Conservation (phyloP, 2,329 filamentous ascomycete species). For the Lachnellula occidentalis region DNA sequence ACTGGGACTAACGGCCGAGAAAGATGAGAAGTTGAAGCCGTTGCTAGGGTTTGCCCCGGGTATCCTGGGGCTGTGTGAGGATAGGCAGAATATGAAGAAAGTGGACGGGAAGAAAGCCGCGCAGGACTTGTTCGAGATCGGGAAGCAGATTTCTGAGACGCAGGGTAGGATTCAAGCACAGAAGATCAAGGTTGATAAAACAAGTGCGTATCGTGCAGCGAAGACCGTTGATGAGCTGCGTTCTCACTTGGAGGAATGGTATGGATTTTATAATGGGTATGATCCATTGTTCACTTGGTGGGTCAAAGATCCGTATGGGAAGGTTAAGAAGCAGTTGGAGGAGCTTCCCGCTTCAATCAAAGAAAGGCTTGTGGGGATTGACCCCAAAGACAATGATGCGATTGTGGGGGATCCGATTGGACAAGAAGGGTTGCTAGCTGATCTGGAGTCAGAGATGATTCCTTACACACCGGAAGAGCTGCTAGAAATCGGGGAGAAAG, state of each 20-base stretch:
- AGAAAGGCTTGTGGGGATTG: slow-evolving; percentile 40
- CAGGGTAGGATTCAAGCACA: slow-evolving; percentile 32
- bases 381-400: slow-evolving; percentile 38
- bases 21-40: slow-evolving; percentile 33
- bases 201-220: slow-evolving; percentile 43
- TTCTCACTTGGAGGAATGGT: slow-evolving; percentile 41
- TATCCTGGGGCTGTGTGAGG: slow-evolving; percentile 42
- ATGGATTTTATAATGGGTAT: slow-evolving; percentile 47
- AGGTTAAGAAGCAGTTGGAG: slow-evolving; percentile 35
- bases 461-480: slow-evolving; percentile 53
- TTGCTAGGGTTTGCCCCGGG: slow-evolving; percentile 41
- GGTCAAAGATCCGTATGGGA: slow-evolving; percentile 41
- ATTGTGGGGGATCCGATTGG: slow-evolving; percentile 55
- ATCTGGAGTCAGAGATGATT: slow-evolving; percentile 52
- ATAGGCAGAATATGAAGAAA: slow-evolving; percentile 39
- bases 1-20: slow-evolving; percentile 36
- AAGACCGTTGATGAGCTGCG: slow-evolving; percentile 38
- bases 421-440: slow-evolving; percentile 42
- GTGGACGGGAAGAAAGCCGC: slow-evolving; percentile 41
- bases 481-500: slow-evolving; percentile 43
- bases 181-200: slow-evolving; percentile 33
- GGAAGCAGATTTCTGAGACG: slow-evolving; percentile 31
- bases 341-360: slow-evolving; percentile 36
- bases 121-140: slow-evolving; percentile 35
- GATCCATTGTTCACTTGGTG: slow-evolving; percentile 55